These are phyloP conservation scores for Santalum album DNA, from an alignment of 164 flowering plant genomes.

Conservation along the genomic window DNA sequence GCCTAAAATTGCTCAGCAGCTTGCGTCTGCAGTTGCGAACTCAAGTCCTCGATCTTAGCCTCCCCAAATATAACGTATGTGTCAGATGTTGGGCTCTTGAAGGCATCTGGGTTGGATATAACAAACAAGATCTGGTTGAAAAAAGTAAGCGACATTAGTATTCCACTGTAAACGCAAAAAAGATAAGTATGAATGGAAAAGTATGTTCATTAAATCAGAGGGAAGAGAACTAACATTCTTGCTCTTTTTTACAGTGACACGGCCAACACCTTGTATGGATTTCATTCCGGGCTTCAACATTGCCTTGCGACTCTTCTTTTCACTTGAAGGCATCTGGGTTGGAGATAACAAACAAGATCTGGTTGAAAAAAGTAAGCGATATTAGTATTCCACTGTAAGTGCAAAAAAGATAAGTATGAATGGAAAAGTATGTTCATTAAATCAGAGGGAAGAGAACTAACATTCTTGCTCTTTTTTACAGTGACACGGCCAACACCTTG, in stretches of 20 bases:
- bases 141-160: background rate
- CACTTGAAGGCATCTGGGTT: too few relatives aligned
- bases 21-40: slow-evolving; percentile 4
- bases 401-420: background rate
- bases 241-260: slow-evolving; percentile 47
- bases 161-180: background rate
- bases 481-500: slow-evolving; percentile 48
- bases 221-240: slow-evolving; percentile 42
- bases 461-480: slow-evolving; percentile 48
- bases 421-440: too few relatives aligned
- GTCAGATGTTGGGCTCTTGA: slow-evolving; percentile 4
- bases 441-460: too few relatives aligned
- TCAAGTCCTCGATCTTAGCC: slow-evolving; percentile 4
- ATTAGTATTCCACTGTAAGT: too few relatives aligned
- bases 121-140: background rate
- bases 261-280: slow-evolving; percentile 41
- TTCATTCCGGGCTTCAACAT: slow-evolving; percentile 56
- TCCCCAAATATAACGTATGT: slow-evolving; percentile 2
- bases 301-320: slow-evolving; percentile 53
- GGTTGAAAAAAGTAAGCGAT: too few relatives aligned
- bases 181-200: background rate
- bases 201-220: too few relatives aligned
- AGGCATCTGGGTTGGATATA: slow-evolving; percentile 2
- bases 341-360: too few relatives aligned
- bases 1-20: slow-evolving; percentile 4